Base-by-base conservation (phyloP, 2,329 filamentous ascomycete species). In the Cephalotrichum gorgonifer region DNA sequence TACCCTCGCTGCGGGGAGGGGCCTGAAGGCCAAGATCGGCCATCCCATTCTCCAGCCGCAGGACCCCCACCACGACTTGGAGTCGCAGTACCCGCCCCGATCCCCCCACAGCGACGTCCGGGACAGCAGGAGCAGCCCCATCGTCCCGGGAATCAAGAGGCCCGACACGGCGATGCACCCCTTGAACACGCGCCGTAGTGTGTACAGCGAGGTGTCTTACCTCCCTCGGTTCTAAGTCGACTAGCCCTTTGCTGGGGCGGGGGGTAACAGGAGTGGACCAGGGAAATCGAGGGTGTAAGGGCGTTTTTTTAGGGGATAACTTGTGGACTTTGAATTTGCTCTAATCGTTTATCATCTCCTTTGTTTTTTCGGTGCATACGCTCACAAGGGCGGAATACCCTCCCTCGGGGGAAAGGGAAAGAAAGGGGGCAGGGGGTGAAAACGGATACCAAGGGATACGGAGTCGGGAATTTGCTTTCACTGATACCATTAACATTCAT, bases 111-210 rank as follows among this genome's bases (percentile, higher is more conserved):
- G 65, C 51, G 43, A 43, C 6, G 50, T 51, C 43, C 43, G 46
- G n/a, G 43, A 52, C 14, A 14, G 15, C 25, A 69, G 73, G 45
- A 62, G 64, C 46, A 79, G 76, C 54, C 80, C 80, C 2, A 75
- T 83, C 53, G 64, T 72, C 22, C 78, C 78, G 2, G 67, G 68
- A 1, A 52, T 83, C 12, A 67, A 71, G 58, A 71, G 79, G 11
- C 80, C 80, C 1, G 70, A 75, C 26, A 78, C 78, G 7, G 75
- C 75, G 2, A 52, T 79, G 54, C 79, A 83, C 55, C 79, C 79
- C 25, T 70, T 71, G 45, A 65, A 74, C 55, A 62, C 62, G 28
- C 63, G 62, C 3, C 59, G 61, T 26, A 73, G 66, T 54, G 60
- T 62, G 7, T 78, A 78, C 58, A 77, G 74, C 42, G 70, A 68